Percentiles rank a stretch among this genome's conserved stretches.
Conservation (phyloP, 805 yeast species). For the Wilhelminamyces savonicus region DNA sequence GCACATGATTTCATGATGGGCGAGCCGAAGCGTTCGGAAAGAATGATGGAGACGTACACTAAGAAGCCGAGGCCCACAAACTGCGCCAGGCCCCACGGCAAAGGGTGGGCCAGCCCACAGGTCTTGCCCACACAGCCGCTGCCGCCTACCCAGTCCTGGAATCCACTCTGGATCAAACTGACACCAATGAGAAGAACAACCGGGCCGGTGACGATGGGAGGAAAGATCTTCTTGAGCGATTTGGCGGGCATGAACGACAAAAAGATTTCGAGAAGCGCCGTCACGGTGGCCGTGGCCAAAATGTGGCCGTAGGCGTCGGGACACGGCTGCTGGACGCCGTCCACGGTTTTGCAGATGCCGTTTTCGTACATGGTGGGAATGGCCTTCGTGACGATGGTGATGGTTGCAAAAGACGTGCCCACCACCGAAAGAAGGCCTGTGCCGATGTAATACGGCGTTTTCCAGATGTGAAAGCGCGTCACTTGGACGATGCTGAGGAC, state of each 20-base stretch:
- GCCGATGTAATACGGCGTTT: conserved; percentile 73
- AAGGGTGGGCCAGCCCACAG: conserved; percentile 35
- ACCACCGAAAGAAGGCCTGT: conserved; percentile 87
- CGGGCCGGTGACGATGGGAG: conserved; percentile 90
- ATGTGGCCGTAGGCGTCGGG: conserved; percentile 90
- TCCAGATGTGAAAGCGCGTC: conserved; percentile 69
- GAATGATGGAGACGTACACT: conserved; percentile 65
- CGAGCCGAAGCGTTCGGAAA: conserved; percentile 83
- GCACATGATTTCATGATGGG: conserved; percentile 95
- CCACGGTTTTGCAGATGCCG: conserved; percentile 64
- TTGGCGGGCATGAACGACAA: conserved; percentile 76
- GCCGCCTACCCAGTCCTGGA: conserved; percentile 87
- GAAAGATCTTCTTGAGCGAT: conserved; percentile 66
- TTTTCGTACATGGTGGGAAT: conserved; percentile 73
- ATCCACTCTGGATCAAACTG: conserved; percentile 61
- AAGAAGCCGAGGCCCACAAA: conserved; percentile 84
- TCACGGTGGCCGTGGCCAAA: conserved; percentile 71
- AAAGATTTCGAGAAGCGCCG: conserved; percentile 68
- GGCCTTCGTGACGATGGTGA: conserved; percentile 69
- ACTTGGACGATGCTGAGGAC: conserved; percentile 69
- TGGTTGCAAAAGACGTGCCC: conserved; percentile 87
- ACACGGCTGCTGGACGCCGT: conserved; percentile 69
- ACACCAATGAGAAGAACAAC: conserved; percentile 83
- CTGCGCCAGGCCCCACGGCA: conserved; percentile 81
- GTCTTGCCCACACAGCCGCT: conserved; percentile 48